Base-by-base conservation (phyloP, 805 yeast genomes). In the Kodamaea hsintzibuensis region DNA sequence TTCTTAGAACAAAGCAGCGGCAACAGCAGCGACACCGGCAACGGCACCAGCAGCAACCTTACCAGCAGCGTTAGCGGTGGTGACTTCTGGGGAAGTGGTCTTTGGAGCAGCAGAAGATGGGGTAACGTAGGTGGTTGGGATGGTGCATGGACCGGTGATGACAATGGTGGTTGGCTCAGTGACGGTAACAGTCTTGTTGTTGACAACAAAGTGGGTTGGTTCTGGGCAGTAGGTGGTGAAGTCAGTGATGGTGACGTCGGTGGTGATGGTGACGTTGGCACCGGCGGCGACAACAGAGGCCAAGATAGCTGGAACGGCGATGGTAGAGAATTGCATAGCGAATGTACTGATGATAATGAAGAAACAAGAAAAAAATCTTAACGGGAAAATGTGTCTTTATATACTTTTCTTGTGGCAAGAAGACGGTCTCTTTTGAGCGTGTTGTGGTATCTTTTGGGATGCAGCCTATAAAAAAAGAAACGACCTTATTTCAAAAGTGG, bases 141-240 rank as follows among this genome's bases (percentile, higher is more conserved):
- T 66, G 68, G 93, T 88, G 80, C 96, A 89, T 70, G 92, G 92
- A 80, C 89, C 86, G 66, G 96, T 87, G 82, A 89, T 81, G 71
- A 95, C 89, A 65, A 89, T 73, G 62, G 96, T 89, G 71, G 93
- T 87, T 57, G 93, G 84, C 65, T 72, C 85, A 57, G 92, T 83
- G 68, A 86, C 91, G 61, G 88, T 83, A 83, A 83, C 81, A 68
- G 93, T 87, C 70, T 70, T 69, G 79, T 79, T 80, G 81, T 84
- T 85, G 72, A 84, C 82, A 60, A 77, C 78, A 56, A 89, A 65
- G 56, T 80, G 73, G 63, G 96, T 89, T 50, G 96, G 74, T 59
- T 67, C 76, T 71, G 96, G 96, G 76, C 96, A 89, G 87, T 85
- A 88, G 64, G 96, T 88, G 75, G 88, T 83, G 82, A 77, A 81